Conservation (phyloP, 305 asterid species). For the Rubia peregrina region DNA sequence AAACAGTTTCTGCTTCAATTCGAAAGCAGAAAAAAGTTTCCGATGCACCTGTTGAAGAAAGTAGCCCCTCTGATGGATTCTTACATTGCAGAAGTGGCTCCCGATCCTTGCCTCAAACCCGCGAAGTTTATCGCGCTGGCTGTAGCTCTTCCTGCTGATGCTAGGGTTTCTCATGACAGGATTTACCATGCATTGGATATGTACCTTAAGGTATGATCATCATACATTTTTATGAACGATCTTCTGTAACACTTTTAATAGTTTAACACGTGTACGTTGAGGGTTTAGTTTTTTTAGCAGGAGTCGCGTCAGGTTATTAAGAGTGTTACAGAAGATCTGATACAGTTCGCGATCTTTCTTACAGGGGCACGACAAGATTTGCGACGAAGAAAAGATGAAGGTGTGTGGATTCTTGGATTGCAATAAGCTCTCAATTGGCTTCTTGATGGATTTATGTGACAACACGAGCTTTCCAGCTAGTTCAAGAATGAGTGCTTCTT, state of each 20-base stretch:
- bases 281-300: no score
- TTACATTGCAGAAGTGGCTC: conserved; percentile 53
- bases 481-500: conserved; percentile 22
- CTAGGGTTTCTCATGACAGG: conserved; percentile 45
- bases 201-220: conserved; percentile 40
- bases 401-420: conserved; percentile 33
- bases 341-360: neutral
- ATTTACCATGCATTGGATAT: conserved; percentile 38
- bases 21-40: neutral
- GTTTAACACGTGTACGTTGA: neutral
- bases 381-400: conserved; percentile 40
- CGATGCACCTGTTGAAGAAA: conserved; percentile 29
- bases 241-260: neutral
- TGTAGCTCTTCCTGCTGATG: conserved; percentile 34
- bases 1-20: conserved; percentile 21
- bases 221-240: no score
- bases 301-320: neutral
- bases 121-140: conserved; percentile 38
- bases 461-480: conserved; percentile 36
- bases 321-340: neutral
- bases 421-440: conserved; percentile 36
- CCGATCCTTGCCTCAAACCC: conserved; percentile 45
- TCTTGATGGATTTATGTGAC: conserved; percentile 21
- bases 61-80: conserved; percentile 42
- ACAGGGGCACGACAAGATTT: conserved; percentile 36